phyloP scores from a whole-genome alignment of 768 basidiomycete genomes.

The Mycena belliarum region DNA sequence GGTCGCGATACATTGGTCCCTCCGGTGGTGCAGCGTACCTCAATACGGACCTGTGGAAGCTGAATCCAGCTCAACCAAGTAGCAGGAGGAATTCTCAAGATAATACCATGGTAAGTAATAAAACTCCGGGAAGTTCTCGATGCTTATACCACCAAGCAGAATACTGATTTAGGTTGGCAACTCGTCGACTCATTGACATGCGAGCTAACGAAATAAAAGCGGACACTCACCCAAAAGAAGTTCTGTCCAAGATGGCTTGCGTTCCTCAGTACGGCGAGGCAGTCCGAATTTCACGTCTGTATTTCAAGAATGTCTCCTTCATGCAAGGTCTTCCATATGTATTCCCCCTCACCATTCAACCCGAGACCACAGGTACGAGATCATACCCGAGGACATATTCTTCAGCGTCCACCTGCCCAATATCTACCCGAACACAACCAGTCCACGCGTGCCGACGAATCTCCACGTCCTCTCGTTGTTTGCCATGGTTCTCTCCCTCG shows the following conservation, averaged over 20 bases:
- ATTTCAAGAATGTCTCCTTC: constrained; percentile 23
- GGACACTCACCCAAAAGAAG: too few species aligned
- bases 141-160: too few species aligned
- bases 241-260: constrained; percentile 16
- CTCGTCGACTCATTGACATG: too few species aligned
- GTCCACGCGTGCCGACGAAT: constrained; percentile 12
- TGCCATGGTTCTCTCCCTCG: constrained; percentile 22
- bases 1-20: constrained; percentile 26
- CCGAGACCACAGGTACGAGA: constrained; percentile 20
- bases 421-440: constrained; percentile 15
- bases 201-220: too few species aligned
- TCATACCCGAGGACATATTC: constrained; percentile 23
- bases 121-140: too few species aligned
- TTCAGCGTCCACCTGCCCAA: constrained; percentile 24
- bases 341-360: neutral
- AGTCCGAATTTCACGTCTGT: constrained; percentile 18
- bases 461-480: constrained; percentile 21
- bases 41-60: constrained; percentile 24
- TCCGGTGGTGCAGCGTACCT: constrained; percentile 27
- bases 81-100: constrained; percentile 4
- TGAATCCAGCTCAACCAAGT: neutral
- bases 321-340: constrained; percentile 14
- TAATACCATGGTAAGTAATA: too few species aligned
- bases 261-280: constrained; percentile 25
- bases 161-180: too few species aligned